These are phyloP conservation scores for Rhizomucor pusillus DNA, from an alignment of 371 early-diverging fungal species.

Conservation along the genomic window DNA sequence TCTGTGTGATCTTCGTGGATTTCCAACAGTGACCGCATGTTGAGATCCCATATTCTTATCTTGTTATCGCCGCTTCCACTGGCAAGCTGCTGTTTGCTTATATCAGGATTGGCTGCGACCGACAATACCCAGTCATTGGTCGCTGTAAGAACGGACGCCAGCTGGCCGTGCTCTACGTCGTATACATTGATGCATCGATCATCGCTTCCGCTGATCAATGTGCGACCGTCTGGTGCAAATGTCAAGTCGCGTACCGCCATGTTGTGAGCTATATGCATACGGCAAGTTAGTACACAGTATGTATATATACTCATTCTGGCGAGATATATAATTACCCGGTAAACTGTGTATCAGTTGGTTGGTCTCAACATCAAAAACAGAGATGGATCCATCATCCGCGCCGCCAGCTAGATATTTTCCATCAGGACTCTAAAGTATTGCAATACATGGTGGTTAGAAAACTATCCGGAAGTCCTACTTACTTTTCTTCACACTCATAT, in stretches of 20 bases:
- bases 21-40: conserved; percentile 69
- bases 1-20: conserved; percentile 79
- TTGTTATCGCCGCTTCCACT: conserved; percentile 74
- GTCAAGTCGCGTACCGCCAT: conserved; percentile 70
- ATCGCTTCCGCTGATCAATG: conserved; percentile 74
- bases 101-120: conserved; percentile 63
- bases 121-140: conserved; percentile 78
- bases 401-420: conserved; percentile 76
- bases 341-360: conserved; percentile 66
- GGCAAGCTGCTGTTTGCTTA: conserved; percentile 70
- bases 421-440: conserved; percentile 70
- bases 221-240: conserved; percentile 72
- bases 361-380: conserved; percentile 71
- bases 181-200: conserved; percentile 81
- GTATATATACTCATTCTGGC: too few species aligned
- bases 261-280: conserved; percentile 67
- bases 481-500: neutral
- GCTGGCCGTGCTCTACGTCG: conserved; percentile 78
- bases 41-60: conserved; percentile 82
- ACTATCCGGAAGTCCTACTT: neutral
- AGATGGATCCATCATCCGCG: conserved; percentile 74
- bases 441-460: neutral
- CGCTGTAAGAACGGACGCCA: conserved; percentile 71
- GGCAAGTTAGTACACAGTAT: neutral
- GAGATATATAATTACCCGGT: too few species aligned